Conservation (phyloP, 495 filamentous ascomycete genomes). For the Tuber indicum region DNA sequence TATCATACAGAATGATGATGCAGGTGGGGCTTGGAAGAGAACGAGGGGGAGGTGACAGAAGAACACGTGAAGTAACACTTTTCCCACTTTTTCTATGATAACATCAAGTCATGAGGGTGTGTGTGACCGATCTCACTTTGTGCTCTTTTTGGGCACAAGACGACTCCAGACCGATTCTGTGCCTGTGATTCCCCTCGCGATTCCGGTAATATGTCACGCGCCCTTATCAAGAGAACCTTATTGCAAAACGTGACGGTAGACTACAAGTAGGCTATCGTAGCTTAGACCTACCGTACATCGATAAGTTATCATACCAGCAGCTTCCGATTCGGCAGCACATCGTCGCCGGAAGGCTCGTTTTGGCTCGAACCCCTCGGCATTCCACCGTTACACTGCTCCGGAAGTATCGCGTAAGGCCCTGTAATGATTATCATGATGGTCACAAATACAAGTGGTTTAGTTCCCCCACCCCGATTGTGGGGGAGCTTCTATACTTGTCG, state of each 20-base stretch:
- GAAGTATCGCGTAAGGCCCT: too few species aligned
- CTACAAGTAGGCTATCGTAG: not conserved
- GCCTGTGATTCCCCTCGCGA: not conserved
- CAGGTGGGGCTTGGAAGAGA: not conserved
- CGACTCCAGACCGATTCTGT: not conserved
- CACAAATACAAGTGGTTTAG: not conserved
- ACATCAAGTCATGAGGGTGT: not conserved
- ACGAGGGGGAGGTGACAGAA: not conserved
- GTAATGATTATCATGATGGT: too few species aligned
- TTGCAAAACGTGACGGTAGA: not conserved
- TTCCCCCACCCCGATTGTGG: not conserved
- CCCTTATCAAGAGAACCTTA: not conserved
- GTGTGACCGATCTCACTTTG: not conserved
- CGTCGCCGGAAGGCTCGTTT: not conserved
- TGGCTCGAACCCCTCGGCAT: not conserved
- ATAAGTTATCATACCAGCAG: not conserved
- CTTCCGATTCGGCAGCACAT: not conserved
- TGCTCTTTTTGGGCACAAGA: not conserved
- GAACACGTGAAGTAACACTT: not conserved
- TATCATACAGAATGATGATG: too few species aligned
- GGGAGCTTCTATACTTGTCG: not conserved
- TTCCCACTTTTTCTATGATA: too few species aligned
- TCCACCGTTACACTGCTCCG: not conserved
- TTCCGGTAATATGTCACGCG: not conserved
- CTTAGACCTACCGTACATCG: not conserved